Evolutionary conservation across 805 yeast genomes (phyloP).

Genomic region (Saccharomycopsis sp.): DNA sequence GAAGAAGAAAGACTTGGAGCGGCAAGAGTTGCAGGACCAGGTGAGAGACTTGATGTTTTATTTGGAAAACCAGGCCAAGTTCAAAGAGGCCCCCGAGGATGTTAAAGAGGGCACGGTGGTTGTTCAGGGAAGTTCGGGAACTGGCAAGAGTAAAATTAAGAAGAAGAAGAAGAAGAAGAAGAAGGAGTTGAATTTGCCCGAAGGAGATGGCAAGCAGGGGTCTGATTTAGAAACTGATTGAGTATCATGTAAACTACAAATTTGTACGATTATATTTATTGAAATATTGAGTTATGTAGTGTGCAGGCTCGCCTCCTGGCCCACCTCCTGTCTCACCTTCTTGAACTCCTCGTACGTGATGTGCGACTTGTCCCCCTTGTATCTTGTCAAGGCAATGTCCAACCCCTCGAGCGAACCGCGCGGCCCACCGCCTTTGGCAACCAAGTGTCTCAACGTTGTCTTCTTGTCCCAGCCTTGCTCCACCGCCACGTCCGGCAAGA

Average conservation of each 20-base stretch:
- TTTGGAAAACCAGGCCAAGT: conserved; percentile 62
- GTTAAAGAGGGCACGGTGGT: conserved; percentile 63
- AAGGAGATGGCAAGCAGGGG: conserved; percentile 6
- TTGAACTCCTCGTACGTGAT: conserved; percentile 18
- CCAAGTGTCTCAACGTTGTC: conserved; percentile 62
- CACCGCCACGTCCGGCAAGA: conserved; percentile 79
- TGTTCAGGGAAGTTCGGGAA: conserved; percentile 25
- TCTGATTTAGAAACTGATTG: not conserved
- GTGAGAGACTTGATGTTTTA: conserved; percentile 74
- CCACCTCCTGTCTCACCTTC: conserved; percentile 2
- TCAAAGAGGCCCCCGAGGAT: conserved; percentile 62
- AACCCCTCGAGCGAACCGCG: conserved; percentile 1
- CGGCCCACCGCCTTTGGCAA: conserved; percentile 58
- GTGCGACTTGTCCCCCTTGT: conserved; percentile 20
- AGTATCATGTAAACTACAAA: too few relatives aligned
- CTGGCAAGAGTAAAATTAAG: conserved; percentile 18
- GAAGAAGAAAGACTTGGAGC: conserved; percentile 30
- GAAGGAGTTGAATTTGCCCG: conserved; percentile 11
- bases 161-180: conserved; percentile 14
- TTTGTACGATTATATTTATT: too few relatives aligned
- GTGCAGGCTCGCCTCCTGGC: conserved; percentile 1
- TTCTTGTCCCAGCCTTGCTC: conserved; percentile 78
- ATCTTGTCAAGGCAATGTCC: conserved; percentile 17
- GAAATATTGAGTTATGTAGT: too few relatives aligned
- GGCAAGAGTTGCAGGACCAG: conserved; percentile 49